Conservation (phyloP, 2,329 filamentous ascomycete genomes). For the Diplodia sapinea region DNA sequence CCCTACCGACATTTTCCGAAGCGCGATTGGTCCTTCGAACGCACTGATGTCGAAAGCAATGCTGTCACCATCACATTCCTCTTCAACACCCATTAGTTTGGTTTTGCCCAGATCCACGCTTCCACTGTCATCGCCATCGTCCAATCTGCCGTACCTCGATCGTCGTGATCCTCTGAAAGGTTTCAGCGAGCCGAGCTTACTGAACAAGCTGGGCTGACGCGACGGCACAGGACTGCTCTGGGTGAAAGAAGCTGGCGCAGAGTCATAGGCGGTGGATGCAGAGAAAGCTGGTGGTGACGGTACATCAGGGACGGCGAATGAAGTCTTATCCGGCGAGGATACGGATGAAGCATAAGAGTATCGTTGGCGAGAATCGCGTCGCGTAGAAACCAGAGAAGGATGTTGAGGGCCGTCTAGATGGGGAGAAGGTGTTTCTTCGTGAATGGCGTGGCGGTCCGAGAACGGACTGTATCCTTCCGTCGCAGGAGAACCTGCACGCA, state of each 20-base stretch:
- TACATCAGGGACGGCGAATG: not conserved
- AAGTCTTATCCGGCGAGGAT: conserved; percentile 9
- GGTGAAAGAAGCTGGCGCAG: conserved; percentile 37
- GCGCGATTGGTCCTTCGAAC: conserved; percentile 38
- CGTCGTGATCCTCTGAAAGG: conserved; percentile 32
- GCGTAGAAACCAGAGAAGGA: conserved; percentile 41
- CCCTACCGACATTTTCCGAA: conserved; percentile 37
- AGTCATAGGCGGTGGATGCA: conserved; percentile 41
- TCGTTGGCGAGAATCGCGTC: conserved; percentile 39
- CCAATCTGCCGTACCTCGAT: conserved; percentile 41
- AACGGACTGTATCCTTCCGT: conserved; percentile 33
- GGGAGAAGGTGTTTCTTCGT: conserved; percentile 39
- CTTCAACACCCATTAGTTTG: conserved; percentile 39
- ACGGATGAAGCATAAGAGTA: conserved; percentile 9
- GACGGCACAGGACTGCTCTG: conserved; percentile 35
- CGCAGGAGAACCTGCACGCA: conserved; percentile 42
- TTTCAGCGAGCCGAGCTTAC: conserved; percentile 41
- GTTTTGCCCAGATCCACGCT: conserved; percentile 18
- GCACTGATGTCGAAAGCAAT: conserved; percentile 42
- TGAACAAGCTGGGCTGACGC: conserved; percentile 42
- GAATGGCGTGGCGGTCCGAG: conserved; percentile 37
- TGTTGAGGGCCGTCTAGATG: conserved; percentile 45
- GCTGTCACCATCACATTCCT: conserved; percentile 39
- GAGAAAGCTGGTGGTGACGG: conserved; percentile 40
- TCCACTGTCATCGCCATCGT: conserved; percentile 42